These are phyloP conservation scores for Excoecaria cochinchinensis DNA, from an alignment of 345 rosid species.

Conservation along the genomic window DNA sequence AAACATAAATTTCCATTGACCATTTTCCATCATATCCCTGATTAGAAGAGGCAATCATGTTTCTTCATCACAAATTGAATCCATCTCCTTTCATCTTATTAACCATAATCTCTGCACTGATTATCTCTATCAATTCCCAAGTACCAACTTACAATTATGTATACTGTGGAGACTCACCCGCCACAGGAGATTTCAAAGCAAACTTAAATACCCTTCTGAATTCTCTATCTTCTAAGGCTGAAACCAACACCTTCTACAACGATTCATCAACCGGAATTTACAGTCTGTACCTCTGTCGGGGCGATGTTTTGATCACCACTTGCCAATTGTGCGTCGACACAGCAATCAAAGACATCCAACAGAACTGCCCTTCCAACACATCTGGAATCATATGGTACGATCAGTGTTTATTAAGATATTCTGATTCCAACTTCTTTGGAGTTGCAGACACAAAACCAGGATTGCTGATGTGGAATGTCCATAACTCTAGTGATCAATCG, in stretches of 20 bases:
- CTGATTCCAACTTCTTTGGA: slow-evolving; percentile 21
- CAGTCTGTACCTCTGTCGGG: slow-evolving; percentile 31
- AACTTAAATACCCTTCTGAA: slow-evolving; percentile 19
- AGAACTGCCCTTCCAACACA: background rate
- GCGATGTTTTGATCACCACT: background rate
- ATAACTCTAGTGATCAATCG: slow-evolving; percentile 4
- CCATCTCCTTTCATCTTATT: background rate
- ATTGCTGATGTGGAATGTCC: background rate
- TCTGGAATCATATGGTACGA: slow-evolving; percentile 37
- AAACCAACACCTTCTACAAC: slow-evolving; percentile 19
- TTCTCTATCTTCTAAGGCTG: slow-evolving; percentile 22
- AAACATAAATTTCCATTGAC: background rate
- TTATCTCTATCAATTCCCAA: background rate
- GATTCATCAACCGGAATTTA: slow-evolving; percentile 17
- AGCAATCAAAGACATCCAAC: slow-evolving; percentile 3
- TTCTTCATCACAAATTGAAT: background rate
- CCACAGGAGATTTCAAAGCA: background rate
- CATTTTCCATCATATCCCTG: background rate
- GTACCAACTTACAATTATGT: background rate
- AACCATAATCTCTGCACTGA: background rate
- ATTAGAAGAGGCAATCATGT: background rate
- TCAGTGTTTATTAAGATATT: slow-evolving; percentile 39
- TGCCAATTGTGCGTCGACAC: slow-evolving; percentile 22
- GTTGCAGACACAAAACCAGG: background rate
- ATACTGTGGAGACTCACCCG: background rate